phyloP scores from a whole-genome alignment of 192 early-diverging fungal genomes.

The Pecoramyces ruminantium region DNA sequence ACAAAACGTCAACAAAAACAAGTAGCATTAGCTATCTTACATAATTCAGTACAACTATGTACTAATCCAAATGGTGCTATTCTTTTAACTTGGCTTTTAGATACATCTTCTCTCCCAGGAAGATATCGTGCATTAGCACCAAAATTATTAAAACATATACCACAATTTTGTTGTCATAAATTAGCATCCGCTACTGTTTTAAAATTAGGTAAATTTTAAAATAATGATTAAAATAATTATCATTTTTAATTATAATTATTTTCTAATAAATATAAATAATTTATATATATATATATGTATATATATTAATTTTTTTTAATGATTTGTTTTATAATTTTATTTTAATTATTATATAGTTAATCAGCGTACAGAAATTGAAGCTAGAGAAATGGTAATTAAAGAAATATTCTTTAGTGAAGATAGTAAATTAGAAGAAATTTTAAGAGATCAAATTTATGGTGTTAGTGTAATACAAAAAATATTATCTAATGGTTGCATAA shows the following conservation, averaged over 20 bases:
- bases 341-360: constrained; percentile 28
- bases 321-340: not conserved
- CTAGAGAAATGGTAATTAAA: constrained; percentile 66
- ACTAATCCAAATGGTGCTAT: constrained; percentile 86
- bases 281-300: too few relatives aligned
- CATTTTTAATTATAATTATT: too few relatives aligned
- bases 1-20: constrained; percentile 82
- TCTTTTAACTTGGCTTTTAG: constrained; percentile 86
- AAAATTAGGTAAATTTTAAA: constrained; percentile 45
- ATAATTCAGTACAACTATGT: constrained; percentile 57
- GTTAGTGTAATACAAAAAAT: constrained; percentile 77
- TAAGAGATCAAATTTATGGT: constrained; percentile 69
- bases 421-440: constrained; percentile 21
- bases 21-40: constrained; percentile 73
- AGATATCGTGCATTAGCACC: constrained; percentile 72
- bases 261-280: too few relatives aligned
- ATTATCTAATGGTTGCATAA: constrained; percentile 58
- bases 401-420: constrained; percentile 51
- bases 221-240: too few relatives aligned
- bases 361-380: constrained; percentile 75
- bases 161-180: constrained; percentile 75
- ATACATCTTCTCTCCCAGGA: constrained; percentile 65
- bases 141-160: constrained; percentile 59
- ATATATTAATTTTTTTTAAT: not conserved
- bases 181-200: constrained; percentile 65